These are phyloP conservation scores for Pichia scutulata DNA, from an alignment of 805 yeast genomes.

Conservation along the genomic window DNA sequence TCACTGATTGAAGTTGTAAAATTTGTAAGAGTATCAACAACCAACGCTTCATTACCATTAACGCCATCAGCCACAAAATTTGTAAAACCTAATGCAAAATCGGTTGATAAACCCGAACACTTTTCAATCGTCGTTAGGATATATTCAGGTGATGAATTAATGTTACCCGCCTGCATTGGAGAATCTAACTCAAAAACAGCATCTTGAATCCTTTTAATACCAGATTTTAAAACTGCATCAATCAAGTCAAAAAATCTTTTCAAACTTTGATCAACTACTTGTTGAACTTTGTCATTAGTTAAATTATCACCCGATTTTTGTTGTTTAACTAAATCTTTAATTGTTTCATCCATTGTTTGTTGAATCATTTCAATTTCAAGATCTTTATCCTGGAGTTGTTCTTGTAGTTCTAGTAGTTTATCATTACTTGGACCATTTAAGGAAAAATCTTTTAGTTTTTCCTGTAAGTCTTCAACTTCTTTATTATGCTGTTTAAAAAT, in stretches of 20 bases:
- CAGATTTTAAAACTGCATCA: slow-evolving; percentile 65
- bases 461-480: slow-evolving; percentile 49
- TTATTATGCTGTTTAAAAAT: slow-evolving; percentile 54
- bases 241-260: slow-evolving; percentile 44
- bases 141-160: slow-evolving; percentile 64
- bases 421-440: slow-evolving; percentile 18
- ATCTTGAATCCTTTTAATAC: slow-evolving; percentile 67
- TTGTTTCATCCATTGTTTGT: slow-evolving; percentile 70
- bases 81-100: slow-evolving; percentile 72
- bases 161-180: slow-evolving; percentile 77
- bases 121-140: slow-evolving; percentile 63
- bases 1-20: slow-evolving; percentile 58
- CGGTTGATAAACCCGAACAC: slow-evolving; percentile 63
- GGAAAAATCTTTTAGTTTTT: slow-evolving; percentile 25
- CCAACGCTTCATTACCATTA: slow-evolving; percentile 51
- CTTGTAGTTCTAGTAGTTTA: slow-evolving; percentile 30
- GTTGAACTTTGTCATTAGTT: slow-evolving; percentile 52
- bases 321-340: slow-evolving; percentile 46
- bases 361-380: slow-evolving; percentile 72
- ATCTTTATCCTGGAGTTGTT: slow-evolving; percentile 54
- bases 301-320: slow-evolving; percentile 43
- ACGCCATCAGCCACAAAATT: slow-evolving; percentile 71
- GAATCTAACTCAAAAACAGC: slow-evolving; percentile 62
- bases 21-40: slow-evolving; percentile 55
- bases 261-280: slow-evolving; percentile 39